Evolutionary conservation across 352 stramenopile genomes (phyloP).

Genomic region (Phytophthora hybrid): DNA sequence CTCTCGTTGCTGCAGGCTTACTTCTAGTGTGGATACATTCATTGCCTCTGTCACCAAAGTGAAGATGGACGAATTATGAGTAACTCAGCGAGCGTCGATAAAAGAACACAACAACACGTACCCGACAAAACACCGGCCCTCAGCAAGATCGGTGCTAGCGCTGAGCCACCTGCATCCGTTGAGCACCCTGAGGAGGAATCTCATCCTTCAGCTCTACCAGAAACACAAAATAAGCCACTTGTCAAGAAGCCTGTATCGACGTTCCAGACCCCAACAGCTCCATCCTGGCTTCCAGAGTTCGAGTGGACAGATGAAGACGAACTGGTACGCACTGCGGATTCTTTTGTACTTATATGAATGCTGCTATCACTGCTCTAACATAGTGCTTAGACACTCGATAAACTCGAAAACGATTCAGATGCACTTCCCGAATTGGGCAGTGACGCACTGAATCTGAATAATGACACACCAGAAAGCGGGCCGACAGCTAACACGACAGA

Average conservation of each 20-base stretch:
- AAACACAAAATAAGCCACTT: background rate
- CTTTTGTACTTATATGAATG: background rate
- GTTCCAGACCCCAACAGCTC: slow-evolving; percentile 15
- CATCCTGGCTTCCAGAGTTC: slow-evolving; percentile 50
- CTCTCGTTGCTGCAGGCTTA: background rate
- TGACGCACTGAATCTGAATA: background rate
- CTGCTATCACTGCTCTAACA: background rate
- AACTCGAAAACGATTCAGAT: slow-evolving; percentile 35
- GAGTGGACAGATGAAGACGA: slow-evolving; percentile 71
- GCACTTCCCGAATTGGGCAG: background rate
- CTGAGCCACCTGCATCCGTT: background rate
- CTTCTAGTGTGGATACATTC: background rate
- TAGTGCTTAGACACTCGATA: slow-evolving; percentile 39
- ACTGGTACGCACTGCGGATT: slow-evolving; percentile 33
- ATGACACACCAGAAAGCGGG: background rate
- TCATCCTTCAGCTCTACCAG: background rate
- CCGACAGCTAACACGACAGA: background rate
- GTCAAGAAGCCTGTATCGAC: background rate
- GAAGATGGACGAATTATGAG: background rate
- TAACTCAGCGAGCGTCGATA: background rate
- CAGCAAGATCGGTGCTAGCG: background rate
- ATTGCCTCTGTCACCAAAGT: slow-evolving; percentile 1
- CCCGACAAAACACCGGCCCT: background rate
- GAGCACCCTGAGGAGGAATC: background rate
- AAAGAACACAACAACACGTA: background rate